Evolutionary conservation across 2,329 filamentous ascomycete species (phyloP).

Genomic region (Nemania abortiva): DNA sequence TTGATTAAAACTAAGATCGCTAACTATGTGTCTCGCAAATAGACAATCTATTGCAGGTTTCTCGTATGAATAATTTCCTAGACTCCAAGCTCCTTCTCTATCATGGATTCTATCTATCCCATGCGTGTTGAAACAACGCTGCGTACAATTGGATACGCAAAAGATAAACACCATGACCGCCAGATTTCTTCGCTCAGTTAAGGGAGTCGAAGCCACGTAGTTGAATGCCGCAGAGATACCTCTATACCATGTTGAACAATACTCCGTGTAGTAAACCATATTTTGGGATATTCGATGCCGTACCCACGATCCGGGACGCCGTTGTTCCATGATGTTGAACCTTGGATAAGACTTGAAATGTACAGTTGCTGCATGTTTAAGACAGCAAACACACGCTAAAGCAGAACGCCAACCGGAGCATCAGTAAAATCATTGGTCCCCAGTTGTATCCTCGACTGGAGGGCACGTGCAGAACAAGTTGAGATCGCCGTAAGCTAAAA

Average conservation of each 20-base stretch:
- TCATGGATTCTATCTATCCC: conserved; percentile 20
- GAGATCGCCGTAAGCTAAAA: conserved; percentile 83
- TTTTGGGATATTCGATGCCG: conserved; percentile 15
- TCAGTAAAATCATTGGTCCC: conserved; percentile 30
- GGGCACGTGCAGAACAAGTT: conserved; percentile 97
- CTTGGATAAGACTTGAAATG: conserved; percentile 32
- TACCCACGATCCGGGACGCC: conserved; percentile 30
- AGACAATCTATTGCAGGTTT: conserved; percentile 9
- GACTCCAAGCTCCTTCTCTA: conserved; percentile 16
- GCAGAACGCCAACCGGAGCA: neutral
- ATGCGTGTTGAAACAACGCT: conserved; percentile 36
- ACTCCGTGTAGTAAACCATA: conserved; percentile 15
- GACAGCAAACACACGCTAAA: conserved; percentile 15
- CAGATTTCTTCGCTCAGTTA: conserved; percentile 35
- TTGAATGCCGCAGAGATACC: conserved; percentile 35
- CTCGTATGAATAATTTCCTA: neutral
- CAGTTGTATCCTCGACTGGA: conserved; percentile 76
- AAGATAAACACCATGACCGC: conserved; percentile 16
- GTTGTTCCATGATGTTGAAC: conserved; percentile 39
- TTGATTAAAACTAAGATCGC: neutral
- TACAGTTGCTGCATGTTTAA: conserved; percentile 11
- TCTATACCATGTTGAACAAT: conserved; percentile 38
- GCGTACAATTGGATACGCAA: conserved; percentile 11
- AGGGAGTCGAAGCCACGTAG: conserved; percentile 37
- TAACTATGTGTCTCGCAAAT: conserved; percentile 4